Conservation (phyloP, 2,329 filamentous ascomycete genomes). For the Aspergillus carbonarius region DNA sequence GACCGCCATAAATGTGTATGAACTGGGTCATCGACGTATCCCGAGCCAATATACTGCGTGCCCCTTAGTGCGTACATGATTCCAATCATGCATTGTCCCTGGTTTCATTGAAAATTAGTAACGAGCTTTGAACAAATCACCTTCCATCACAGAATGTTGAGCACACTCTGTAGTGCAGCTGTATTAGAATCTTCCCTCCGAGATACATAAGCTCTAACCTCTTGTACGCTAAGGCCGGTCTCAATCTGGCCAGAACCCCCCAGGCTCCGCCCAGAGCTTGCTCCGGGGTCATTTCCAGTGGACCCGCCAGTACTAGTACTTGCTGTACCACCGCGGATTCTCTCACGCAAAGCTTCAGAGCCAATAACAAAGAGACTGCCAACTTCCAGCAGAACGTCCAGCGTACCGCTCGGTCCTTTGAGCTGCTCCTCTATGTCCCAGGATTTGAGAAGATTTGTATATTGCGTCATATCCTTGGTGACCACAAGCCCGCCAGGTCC, state of each 20-base stretch:
- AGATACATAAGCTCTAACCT: constrained; percentile 78
- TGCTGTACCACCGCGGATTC: constrained; percentile 61
- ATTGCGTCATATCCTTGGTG: constrained; percentile 92
- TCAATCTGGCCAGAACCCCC: constrained; percentile 50
- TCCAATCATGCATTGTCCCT: not conserved
- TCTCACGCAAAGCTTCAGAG: constrained; percentile 71
- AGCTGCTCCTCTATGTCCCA: constrained; percentile 73
- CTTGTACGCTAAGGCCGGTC: constrained; percentile 49
- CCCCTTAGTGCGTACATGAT: too few species aligned
- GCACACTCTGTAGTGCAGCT: constrained; percentile 77
- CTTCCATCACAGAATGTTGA: constrained; percentile 59
- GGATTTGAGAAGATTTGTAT: constrained; percentile 78
- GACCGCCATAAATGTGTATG: too few species aligned
- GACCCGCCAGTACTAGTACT: constrained; percentile 38
- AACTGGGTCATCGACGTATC: too few species aligned
- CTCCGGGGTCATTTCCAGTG: constrained; percentile 44
- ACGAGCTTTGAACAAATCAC: not conserved
- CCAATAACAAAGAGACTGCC: constrained; percentile 95
- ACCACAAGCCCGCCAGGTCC: constrained; percentile 93
- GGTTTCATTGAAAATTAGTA: not conserved
- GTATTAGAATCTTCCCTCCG: constrained; percentile 80
- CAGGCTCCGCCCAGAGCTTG: constrained; percentile 36
- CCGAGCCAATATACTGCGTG: too few species aligned
- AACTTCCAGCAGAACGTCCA: constrained; percentile 89
- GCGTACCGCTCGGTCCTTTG: constrained; percentile 51